These are phyloP conservation scores for Penicillium longicatenatum DNA, from an alignment of 495 filamentous ascomycete species.

Conservation along the genomic window DNA sequence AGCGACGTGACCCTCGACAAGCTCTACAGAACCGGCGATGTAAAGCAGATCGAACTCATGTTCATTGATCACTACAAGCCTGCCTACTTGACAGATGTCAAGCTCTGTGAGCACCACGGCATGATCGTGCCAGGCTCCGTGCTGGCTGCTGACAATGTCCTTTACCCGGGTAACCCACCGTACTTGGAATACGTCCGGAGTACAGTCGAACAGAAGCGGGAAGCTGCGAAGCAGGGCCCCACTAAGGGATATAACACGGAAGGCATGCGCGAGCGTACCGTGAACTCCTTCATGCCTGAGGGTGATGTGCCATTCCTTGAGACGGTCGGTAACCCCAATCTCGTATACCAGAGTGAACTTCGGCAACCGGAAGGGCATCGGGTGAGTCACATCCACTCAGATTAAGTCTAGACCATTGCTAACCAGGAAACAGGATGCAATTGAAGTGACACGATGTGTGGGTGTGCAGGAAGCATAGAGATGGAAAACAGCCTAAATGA, in stretches of 20 bases:
- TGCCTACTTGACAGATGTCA: conserved; percentile 68
- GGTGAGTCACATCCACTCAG: conserved; percentile 24
- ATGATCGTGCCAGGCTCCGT: conserved; percentile 63
- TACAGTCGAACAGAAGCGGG: conserved; percentile 37
- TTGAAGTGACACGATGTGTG: conserved; percentile 71
- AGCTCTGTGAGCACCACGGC: conserved; percentile 68
- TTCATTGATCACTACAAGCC: conserved; percentile 80
- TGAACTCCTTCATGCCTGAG: conserved; percentile 33
- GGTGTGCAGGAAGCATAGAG: conserved; percentile 38
- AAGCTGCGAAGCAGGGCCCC: conserved; percentile 35
- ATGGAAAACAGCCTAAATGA: conserved; percentile 1
- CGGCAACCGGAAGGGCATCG: conserved; percentile 55
- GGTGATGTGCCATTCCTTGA: conserved; percentile 46
- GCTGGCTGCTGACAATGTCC: conserved; percentile 72
- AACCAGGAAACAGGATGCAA: conserved; percentile 57
- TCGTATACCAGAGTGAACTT: conserved; percentile 68
- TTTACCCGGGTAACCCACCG: conserved; percentile 73
- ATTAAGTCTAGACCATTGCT: background rate
- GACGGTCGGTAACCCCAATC: conserved; percentile 64
- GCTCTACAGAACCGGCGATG: conserved; percentile 49
- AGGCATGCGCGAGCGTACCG: conserved; percentile 33
- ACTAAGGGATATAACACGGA: conserved; percentile 27
- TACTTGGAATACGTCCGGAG: conserved; percentile 57
- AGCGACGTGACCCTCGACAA: conserved; percentile 60
- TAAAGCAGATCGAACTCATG: conserved; percentile 64